A percentile compares a stretch with the other conserved stretches of the same genome.
Evolutionary conservation across 495 filamentous ascomycete genomes (phyloP).

Genomic region (Aspergillus bertholletiae): DNA sequence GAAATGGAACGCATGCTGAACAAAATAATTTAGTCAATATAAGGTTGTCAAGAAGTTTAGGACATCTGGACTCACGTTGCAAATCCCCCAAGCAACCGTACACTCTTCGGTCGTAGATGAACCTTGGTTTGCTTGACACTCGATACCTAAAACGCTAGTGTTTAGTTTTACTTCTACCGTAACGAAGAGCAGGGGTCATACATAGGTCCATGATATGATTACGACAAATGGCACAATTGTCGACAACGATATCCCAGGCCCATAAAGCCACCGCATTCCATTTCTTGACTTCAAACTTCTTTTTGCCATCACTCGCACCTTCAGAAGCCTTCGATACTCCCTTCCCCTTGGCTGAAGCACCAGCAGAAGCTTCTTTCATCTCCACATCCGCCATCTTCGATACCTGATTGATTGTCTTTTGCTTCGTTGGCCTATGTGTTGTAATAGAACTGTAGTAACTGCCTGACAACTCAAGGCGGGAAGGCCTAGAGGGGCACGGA

Average conservation of each 20-base stretch:
- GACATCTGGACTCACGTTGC: conserved; percentile 67
- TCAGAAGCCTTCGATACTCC: conserved; percentile 55
- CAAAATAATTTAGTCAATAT: conserved; percentile 4
- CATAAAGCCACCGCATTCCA: conserved; percentile 99
- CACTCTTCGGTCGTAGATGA: conserved; percentile 97
- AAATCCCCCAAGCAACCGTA: conserved; percentile 98
- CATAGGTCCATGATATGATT: conserved; percentile 99
- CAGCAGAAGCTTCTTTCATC: conserved; percentile 78
- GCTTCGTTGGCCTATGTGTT: neutral
- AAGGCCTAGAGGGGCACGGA: conserved; percentile 5
- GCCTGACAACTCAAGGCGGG: neutral
- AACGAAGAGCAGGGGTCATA: conserved; percentile 34
- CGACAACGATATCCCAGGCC: conserved; percentile 99
- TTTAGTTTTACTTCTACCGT: neutral
- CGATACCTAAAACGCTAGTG: conserved; percentile 65
- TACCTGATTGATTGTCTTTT: neutral
- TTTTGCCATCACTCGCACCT: conserved; percentile 67
- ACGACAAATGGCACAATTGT: conserved; percentile 98
- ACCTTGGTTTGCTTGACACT: conserved; percentile 99
- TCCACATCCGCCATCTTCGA: conserved; percentile 88
- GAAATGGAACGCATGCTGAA: conserved; percentile 97
- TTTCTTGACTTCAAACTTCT: conserved; percentile 98
- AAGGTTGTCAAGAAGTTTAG: conserved; percentile 1
- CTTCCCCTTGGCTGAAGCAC: conserved; percentile 53
- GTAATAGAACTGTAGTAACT: neutral